Evolutionary conservation across 2,329 filamentous ascomycete genomes (phyloP), one percentile per base, ranked within the genome.

Genomic region (Paecilomyces variotii): DNA sequence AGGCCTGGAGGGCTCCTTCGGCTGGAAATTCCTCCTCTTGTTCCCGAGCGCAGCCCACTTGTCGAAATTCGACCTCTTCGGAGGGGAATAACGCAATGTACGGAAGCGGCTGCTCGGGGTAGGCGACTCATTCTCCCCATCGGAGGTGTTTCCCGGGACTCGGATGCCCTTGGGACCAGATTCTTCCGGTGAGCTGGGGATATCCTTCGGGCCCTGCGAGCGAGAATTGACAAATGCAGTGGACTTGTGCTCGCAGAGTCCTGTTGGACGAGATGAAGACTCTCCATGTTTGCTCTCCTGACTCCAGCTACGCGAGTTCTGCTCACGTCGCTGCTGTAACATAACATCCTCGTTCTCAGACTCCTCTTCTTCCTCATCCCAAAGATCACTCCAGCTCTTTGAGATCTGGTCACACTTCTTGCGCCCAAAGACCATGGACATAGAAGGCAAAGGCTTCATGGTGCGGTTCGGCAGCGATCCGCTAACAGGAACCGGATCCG

Each of bases 331-430:
- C 63, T 86, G 79, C 74, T 87, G 84, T 27, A 88, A 76, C 4
- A 78, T 78, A 60, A 82, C 76, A 58, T 84, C 77, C 70, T 87
- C 84, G 63, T 82, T 84, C 67, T 87, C 83, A 35, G 82, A 80
- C 68, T 94, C 91, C 57, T 97, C 93, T 73, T 97, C 91, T 56
- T 97, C 93, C 73, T 97, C 93, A 60, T 97, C 93, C 88, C 91
- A 97, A 74, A 97, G 86, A 73, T 99, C 94, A 69, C 92, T 96
- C 94, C 94, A 99, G 80, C 94, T 97, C 87, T 97, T 97, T 58
- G 94, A 96, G 54, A 95, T 90, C 54, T 83, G 80, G 53, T 93
- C 88, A 62, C 85, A 84, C 71, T 88, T 86, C 35, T 71, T 70
- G 69, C 86, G 86, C 56, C 89, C 90, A 71, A 96, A 93, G 55